Conservation (phyloP, 2,329 filamentous ascomycete genomes). For the Penicillium digitatum region DNA sequence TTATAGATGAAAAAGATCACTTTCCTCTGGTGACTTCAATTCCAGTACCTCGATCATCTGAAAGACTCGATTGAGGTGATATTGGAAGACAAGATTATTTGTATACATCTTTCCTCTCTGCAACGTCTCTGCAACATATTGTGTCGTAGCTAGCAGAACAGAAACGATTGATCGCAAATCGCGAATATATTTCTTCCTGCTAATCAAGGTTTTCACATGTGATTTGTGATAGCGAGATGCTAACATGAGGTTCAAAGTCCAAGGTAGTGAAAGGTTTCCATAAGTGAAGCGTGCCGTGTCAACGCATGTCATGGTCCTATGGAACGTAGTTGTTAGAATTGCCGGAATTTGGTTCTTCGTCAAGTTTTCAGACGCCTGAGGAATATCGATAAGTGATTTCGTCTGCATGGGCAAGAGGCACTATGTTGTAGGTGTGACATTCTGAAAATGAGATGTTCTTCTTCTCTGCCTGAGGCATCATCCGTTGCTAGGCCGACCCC, state of each 20-base stretch:
- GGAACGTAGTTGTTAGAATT: not conserved
- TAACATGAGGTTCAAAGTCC: not conserved
- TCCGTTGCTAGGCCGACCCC: slow-evolving; percentile 13
- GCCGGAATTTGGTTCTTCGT: rapidly evolving
- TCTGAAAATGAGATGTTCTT: not conserved
- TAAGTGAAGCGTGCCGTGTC: not conserved
- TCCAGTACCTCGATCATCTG: not conserved
- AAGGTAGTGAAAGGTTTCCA: not conserved
- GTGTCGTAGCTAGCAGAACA: no score
- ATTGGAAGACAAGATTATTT: not conserved
- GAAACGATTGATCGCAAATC: no score
- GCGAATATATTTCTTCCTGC: no score
- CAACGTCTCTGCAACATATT: no score
- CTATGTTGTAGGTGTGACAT: not conserved
- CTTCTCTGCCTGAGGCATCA: slow-evolving; percentile 5
- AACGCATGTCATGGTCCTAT: not conserved
- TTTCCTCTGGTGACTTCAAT: not conserved
- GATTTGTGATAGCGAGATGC: not conserved
- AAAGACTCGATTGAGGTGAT: not conserved
- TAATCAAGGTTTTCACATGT: no score
- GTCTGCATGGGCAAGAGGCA: not conserved
- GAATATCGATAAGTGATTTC: not conserved
- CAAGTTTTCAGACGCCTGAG: not conserved
- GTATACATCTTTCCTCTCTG: no score
- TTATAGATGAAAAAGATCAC: not conserved